phyloP scores from a whole-genome alignment of 257 asterid species.

The Solanum etuberosum region DNA sequence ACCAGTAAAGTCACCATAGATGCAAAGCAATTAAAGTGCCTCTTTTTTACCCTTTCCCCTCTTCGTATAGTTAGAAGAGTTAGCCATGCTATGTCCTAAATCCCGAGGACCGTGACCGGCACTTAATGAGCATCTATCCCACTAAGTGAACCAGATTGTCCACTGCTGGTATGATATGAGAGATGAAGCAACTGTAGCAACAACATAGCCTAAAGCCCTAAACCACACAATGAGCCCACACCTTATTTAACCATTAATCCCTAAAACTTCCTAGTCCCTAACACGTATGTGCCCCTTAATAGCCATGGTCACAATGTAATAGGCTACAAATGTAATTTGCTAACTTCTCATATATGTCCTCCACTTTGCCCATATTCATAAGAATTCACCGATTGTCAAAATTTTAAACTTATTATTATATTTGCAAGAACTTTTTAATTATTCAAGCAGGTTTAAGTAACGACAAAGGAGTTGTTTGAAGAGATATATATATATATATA shows the following conservation, averaged over 20 bases:
- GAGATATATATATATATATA: neutral
- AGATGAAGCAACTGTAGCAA: neutral
- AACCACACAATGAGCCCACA: neutral
- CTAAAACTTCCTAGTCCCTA: too few species aligned
- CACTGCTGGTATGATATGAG: neutral
- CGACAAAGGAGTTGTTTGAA: neutral
- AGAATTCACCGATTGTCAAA: neutral
- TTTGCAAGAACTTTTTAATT: neutral
- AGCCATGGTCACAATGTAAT: too few species aligned
- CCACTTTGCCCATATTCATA: neutral
- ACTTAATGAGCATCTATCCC: neutral
- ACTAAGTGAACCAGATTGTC: neutral
- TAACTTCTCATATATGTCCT: too few species aligned
- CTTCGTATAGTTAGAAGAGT: neutral
- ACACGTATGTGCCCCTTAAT: too few species aligned
- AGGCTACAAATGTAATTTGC: too few species aligned
- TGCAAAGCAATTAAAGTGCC: neutral
- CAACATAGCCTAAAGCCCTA: neutral
- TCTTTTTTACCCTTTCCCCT: neutral
- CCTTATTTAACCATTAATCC: neutral
- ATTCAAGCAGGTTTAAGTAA: neutral
- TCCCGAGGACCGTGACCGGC: neutral
- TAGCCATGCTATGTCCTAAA: neutral
- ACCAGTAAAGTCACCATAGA: neutral
- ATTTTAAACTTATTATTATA: neutral